phyloP scores from a whole-genome alignment of 495 filamentous ascomycete species.

The Halenospora varia region DNA sequence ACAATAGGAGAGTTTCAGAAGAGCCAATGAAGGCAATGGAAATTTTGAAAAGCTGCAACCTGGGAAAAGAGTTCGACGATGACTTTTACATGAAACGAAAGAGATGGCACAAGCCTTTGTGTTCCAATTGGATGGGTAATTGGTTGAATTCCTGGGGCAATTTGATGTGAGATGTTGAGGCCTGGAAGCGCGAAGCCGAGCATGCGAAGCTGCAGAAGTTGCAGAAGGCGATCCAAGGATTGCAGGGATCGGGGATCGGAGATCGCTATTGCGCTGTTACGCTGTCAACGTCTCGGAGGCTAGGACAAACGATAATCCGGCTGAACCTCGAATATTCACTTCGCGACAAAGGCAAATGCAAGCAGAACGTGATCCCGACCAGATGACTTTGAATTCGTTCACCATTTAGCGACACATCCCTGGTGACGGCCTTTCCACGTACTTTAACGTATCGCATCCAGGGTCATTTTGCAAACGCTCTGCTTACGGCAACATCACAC shows the following conservation, averaged over 20 bases:
- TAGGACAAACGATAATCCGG: slow-evolving; percentile 10
- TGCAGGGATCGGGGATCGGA: neutral
- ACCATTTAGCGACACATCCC: neutral
- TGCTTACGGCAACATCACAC: neutral
- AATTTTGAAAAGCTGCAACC: neutral
- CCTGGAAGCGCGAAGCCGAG: too few relatives aligned
- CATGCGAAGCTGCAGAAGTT: slow-evolving; percentile 12
- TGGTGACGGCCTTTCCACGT: neutral
- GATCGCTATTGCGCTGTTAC: too few relatives aligned
- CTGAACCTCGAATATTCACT: slow-evolving; percentile 3
- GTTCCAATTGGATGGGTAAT: slow-evolving; percentile 10
- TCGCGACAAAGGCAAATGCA: too few relatives aligned
- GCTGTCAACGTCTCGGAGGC: slow-evolving; percentile 8
- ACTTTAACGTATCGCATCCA: neutral
- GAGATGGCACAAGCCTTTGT: slow-evolving; percentile 10
- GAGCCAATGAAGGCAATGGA: neutral
- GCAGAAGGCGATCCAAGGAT: too few relatives aligned
- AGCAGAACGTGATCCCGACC: slow-evolving; percentile 10
- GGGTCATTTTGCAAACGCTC: neutral
- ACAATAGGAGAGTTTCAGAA: neutral
- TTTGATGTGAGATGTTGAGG: slow-evolving; percentile 24
- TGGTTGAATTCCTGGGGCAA: neutral
- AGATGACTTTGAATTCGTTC: slow-evolving; percentile 7
- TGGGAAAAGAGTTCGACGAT: neutral
- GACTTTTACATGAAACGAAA: slow-evolving; percentile 6